Evolutionary conservation across 2,329 filamentous ascomycete genomes (phyloP).

Genomic region (Monilinia laxa): DNA sequence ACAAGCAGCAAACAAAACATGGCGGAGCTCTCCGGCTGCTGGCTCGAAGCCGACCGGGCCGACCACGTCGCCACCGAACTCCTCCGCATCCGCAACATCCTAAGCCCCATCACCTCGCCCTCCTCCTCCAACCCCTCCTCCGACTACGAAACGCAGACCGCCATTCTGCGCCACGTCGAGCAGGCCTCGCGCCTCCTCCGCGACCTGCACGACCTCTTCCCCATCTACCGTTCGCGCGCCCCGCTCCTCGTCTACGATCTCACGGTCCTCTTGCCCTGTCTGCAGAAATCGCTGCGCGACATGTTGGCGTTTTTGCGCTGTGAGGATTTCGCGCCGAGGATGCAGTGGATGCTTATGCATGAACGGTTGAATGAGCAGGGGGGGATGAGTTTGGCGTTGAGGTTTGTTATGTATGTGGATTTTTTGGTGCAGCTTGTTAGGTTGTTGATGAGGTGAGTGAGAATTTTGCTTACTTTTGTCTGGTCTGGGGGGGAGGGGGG

Average conservation of each 20-base stretch:
- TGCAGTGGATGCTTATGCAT: conserved; percentile 60
- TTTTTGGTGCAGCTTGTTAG: conserved; percentile 52
- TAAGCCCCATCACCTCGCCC: conserved; percentile 43
- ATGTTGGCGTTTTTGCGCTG: conserved; percentile 55
- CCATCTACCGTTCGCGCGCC: conserved; percentile 51
- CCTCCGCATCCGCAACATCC: conserved; percentile 48
- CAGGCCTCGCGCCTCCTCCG: conserved; percentile 49
- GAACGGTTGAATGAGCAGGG: conserved; percentile 55
- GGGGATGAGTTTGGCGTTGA: conserved; percentile 50
- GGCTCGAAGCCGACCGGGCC: conserved; percentile 53
- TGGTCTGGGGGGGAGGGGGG: no score
- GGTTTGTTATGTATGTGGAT: conserved; percentile 57
- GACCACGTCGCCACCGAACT: conserved; percentile 50
- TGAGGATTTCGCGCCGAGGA: conserved; percentile 47
- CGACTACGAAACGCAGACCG: conserved; percentile 45
- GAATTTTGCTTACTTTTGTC: not conserved
- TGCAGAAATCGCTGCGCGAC: conserved; percentile 53
- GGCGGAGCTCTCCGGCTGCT: conserved; percentile 48
- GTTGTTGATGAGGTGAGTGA: conserved; percentile 51
- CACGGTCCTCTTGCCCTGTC: conserved; percentile 55
- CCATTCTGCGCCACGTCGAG: conserved; percentile 43
- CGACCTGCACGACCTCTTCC: conserved; percentile 55
- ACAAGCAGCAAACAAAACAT: conserved; percentile 26
- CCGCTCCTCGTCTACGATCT: conserved; percentile 55
- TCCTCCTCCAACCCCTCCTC: not conserved